phyloP scores from a whole-genome alignment of 2,329 filamentous ascomycete species.

The Purpureocillium lavendulum region DNA sequence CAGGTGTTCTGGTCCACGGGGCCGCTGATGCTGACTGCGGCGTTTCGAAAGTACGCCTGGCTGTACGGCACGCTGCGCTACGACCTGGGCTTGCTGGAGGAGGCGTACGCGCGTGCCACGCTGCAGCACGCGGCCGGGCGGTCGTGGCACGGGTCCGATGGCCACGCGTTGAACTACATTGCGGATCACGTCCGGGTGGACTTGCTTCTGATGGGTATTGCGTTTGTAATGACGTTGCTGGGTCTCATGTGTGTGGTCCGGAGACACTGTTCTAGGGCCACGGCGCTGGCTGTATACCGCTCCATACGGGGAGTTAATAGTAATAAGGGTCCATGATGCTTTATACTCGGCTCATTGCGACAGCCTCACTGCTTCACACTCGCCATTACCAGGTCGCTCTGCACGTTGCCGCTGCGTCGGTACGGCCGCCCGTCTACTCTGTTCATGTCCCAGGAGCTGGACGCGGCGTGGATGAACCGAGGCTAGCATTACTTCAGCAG shows the following conservation, averaged over 20 bases:
- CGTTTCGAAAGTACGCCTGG: slow-evolving; percentile 10
- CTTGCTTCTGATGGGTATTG: not conserved
- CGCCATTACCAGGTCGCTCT: too few species aligned
- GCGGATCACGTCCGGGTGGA: slow-evolving; percentile 7
- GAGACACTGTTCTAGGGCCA: not conserved
- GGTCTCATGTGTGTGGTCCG: not conserved
- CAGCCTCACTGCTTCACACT: too few species aligned
- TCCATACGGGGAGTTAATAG: too few species aligned
- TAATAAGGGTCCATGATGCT: too few species aligned
- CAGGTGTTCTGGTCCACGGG: slow-evolving; percentile 16
- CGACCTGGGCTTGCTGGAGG: slow-evolving; percentile 8
- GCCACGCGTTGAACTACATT: slow-evolving; percentile 11
- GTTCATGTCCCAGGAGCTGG: too few species aligned
- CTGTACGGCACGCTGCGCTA: slow-evolving; percentile 5
- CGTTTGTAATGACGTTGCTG: not conserved
- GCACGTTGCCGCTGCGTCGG: too few species aligned
- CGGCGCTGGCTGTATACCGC: too few species aligned
- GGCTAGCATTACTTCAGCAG: too few species aligned
- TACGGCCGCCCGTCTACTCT: too few species aligned
- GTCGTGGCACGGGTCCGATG: slow-evolving; percentile 15
- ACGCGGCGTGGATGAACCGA: too few species aligned
- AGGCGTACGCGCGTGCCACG: slow-evolving; percentile 4
- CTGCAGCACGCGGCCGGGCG: slow-evolving; percentile 12
- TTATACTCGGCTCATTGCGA: too few species aligned
- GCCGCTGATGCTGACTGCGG: slow-evolving; percentile 14